Base-by-base conservation (phyloP, 805 yeast species). In the Starmerella asiatica region DNA sequence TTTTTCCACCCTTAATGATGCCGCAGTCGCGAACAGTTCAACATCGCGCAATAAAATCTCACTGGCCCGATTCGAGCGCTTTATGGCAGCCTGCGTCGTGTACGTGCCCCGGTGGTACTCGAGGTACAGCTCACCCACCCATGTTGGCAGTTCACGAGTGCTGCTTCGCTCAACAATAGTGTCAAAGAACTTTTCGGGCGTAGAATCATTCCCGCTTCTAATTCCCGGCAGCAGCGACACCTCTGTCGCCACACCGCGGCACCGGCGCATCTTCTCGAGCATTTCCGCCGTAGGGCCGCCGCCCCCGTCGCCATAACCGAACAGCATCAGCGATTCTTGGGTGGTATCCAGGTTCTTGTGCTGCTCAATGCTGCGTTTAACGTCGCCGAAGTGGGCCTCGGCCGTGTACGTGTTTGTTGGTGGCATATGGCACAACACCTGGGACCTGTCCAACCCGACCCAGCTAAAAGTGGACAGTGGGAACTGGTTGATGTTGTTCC, bases 41-140 rank as follows among this genome's bases (percentile, higher is more conserved):
- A 88, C 63, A 61, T 86, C 96, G 54, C 81, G 93, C 52, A 88
- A 65, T 51, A 78, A 67, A 31, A 75, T 61, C 62, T 88, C 97
- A 9, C 77, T 67, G 20, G 68, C 59, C 52, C 98, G 70, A 75
- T 85, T 82, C 53, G 75, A 70, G 53, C 74, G 73, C 62, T 88
- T 88, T 30, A 82, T 79, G 43, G 74, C 73, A 0, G 95, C 93
- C 58, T 88, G 98, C 1, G 94, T 74, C 3, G 98, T 91, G 59
- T 88, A 88, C 1, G 97, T 91, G 38, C 98, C 98, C 56, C 98
- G 75, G 59, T 88, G 98, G 63, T 79, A 85, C 61, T 88, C 98
- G 53, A 88, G 71, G 60, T 88, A 88, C 39, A 88, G 70, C 58
- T 88, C 98, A 34, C 98, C 97, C 29, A 71, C 70, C 96, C 97